Conservation (phyloP, 176 grass and related monocot species). For the Melocanna baccifera region DNA sequence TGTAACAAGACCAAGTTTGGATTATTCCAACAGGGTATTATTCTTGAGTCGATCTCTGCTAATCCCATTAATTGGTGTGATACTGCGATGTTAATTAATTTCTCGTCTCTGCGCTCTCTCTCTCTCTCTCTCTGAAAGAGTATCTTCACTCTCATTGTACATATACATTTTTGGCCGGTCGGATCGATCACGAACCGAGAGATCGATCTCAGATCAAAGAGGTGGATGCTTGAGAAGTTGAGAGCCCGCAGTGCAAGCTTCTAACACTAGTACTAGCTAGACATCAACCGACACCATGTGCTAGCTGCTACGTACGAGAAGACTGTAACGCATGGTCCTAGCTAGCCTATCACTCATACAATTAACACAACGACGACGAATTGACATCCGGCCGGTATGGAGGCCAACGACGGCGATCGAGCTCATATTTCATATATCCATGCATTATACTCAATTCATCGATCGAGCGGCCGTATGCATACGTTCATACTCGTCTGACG, state of each 20-base stretch:
- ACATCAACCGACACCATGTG: conserved; percentile 19
- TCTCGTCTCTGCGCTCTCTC: too few relatives aligned
- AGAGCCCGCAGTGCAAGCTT: neutral
- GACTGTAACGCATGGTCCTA: neutral
- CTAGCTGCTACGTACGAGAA: neutral
- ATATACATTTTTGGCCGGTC: neutral
- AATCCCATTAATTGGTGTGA: too few relatives aligned
- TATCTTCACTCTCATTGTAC: neutral
- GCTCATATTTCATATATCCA: neutral
- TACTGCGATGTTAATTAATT: too few relatives aligned
- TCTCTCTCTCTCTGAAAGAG: too few relatives aligned
- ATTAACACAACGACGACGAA: neutral
- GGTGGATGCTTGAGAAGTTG: too few relatives aligned
- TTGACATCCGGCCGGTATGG: neutral
- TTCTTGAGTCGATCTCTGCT: too few relatives aligned
- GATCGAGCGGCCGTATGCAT: neutral
- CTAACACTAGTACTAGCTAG: neutral
- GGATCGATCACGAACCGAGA: neutral
- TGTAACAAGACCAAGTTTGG: too few relatives aligned
- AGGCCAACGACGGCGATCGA: neutral
- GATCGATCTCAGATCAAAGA: neutral
- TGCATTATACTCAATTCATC: too few relatives aligned
- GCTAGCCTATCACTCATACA: neutral
- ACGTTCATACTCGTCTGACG: neutral
- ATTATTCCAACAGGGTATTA: too few relatives aligned